These are phyloP conservation scores for Saussurea involucrata DNA, from an alignment of 129 eudicot genomes.

Conservation along the genomic window DNA sequence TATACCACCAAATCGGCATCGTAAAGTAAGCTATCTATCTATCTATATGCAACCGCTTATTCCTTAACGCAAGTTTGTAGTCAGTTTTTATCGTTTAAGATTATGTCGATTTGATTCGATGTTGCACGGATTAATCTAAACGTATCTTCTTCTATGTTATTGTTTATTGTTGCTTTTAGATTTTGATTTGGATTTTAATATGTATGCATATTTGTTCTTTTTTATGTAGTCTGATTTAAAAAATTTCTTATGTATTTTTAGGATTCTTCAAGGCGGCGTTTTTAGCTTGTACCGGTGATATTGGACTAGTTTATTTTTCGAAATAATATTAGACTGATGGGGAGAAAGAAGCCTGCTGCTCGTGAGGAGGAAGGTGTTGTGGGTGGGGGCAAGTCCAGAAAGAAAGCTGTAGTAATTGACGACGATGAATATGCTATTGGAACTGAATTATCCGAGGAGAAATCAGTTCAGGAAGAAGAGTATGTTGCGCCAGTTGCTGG, in stretches of 20 bases:
- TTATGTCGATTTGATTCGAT: constrained; percentile 15
- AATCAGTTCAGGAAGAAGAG: constrained; percentile 42
- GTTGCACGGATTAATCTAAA: neutral
- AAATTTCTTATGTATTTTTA: neutral
- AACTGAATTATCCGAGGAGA: constrained; percentile 59
- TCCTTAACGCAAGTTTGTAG: neutral
- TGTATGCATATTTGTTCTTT: neutral
- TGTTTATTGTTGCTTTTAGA: constrained; percentile 8
- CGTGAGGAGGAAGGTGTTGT: constrained; percentile 54
- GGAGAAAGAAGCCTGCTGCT: constrained; percentile 56
- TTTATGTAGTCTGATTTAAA: neutral
- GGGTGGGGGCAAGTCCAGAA: constrained; percentile 64
- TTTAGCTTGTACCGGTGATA: neutral
- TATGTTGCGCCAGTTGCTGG: constrained; percentile 35
- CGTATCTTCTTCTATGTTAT: neutral
- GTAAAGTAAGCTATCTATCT: constrained; percentile 20
- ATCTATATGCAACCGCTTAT: constrained; percentile 6
- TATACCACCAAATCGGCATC: constrained; percentile 13
- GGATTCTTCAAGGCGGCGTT: constrained; percentile 5
- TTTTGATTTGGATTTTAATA: neutral
- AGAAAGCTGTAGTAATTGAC: constrained; percentile 63
- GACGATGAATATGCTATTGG: constrained; percentile 88
- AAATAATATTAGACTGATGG: constrained; percentile 41
- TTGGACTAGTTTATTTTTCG: constrained; percentile 30
- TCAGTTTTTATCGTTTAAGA: neutral